A percentile compares a stretch with the other conserved stretches of the same genome.
Conservation (phyloP, 345 rosid genomes). For the Citrus trifoliata region DNA sequence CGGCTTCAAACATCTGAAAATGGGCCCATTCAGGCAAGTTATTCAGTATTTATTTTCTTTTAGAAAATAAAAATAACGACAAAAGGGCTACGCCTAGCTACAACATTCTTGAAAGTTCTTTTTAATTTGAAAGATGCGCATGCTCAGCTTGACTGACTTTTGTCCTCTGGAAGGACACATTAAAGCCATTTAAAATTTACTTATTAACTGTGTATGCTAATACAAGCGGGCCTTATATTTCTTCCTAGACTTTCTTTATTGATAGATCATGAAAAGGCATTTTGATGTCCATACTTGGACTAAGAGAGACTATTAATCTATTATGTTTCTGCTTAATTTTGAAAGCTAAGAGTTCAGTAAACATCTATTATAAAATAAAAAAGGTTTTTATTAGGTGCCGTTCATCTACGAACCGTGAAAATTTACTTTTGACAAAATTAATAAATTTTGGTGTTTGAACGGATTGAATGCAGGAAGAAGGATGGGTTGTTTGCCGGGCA, state of each 20-base stretch:
- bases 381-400: too few species aligned
- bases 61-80: too few species aligned
- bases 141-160: slow-evolving; percentile 23
- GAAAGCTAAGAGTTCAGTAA: too few species aligned
- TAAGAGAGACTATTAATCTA: too few species aligned
- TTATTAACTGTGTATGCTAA: too few species aligned
- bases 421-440: too few species aligned
- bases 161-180: slow-evolving; percentile 5
- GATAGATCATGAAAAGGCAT: not conserved
- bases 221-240: not conserved
- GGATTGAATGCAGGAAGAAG: slow-evolving; percentile 69
- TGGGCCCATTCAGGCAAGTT: slow-evolving; percentile 69
- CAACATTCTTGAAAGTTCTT: not conserved
- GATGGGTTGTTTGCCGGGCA: slow-evolving; percentile 97
- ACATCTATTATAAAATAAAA: too few species aligned
- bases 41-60: not conserved
- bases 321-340: not conserved
- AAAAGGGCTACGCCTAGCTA: not conserved
- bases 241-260: not conserved
- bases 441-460: not conserved
- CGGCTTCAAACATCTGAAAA: slow-evolving; percentile 73
- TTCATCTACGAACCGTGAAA: too few species aligned
- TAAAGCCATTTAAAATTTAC: slow-evolving; percentile 4
- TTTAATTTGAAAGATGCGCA: not conserved
- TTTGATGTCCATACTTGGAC: too few species aligned